Evolutionary conservation across 768 basidiomycete species (phyloP), one percentile per base, ranked within the genome.

Genomic region (Daedaleopsis sinensis): DNA sequence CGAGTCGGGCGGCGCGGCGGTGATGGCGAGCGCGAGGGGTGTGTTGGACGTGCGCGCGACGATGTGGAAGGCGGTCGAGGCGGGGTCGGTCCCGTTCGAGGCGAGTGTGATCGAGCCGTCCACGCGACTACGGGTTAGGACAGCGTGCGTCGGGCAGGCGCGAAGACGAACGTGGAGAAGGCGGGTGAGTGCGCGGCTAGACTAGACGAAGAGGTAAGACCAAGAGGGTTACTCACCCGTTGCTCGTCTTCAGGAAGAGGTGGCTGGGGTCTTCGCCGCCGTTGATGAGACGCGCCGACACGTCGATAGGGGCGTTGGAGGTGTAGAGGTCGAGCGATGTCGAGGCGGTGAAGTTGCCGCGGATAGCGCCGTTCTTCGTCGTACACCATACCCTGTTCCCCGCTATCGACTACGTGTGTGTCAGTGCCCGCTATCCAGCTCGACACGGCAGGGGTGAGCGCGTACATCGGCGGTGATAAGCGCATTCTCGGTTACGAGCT

Each of bases 161-260:
- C 27, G 27, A 32, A 7, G 27, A 32, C 15, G 52, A 11, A 24
- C 23, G 32, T n/a, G 24, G 55, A 24, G 44, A 49, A 44, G 55
- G 46, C 12, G 3, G 27, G 27, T 32, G 27, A 32, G 27, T n/a
- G 7, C 57, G 23, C 7, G 35, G 48, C 18, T 3, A 16, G 24
- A 3, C 27, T 32, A 32, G 27, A n/a, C 27, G 27, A 32, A 7
- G 27, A 32, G 27, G 27, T n/a, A n/a, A n/a, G n/a, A n/a, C n/a
- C n/a, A n/a, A n/a, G n/a, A n/a, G 27, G 27, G 27, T 7, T 12
- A 66, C 77, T 37, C 66, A 83, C 83, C 75, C 76, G 58, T 85
- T 83, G 27, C 59, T 72, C 2, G 81, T 80, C 23, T 57, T 63
- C 49, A 82, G 67, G 9, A 49, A 43, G 59, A 83, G 64, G 15